Conservation (phyloP, 305 asterid species). For the Fraxinus greggii region DNA sequence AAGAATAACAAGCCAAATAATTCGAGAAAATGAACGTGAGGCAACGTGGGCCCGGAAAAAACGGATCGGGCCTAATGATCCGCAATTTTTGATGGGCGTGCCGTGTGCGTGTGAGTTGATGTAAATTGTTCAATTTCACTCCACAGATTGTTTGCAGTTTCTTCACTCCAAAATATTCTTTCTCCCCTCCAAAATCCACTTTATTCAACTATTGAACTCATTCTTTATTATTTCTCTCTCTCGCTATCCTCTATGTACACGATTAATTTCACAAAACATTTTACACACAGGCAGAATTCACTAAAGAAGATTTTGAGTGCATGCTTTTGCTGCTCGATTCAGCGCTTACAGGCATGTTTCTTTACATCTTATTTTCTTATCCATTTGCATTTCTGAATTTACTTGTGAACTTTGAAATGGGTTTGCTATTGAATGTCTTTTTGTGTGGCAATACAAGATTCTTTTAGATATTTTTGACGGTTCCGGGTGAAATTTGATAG, state of each 20-base stretch:
- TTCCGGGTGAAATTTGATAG: not conserved
- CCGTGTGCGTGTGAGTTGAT: constrained; percentile 10
- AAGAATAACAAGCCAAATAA: too few relatives aligned
- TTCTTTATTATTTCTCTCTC: not conserved
- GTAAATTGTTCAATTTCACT: constrained; percentile 18
- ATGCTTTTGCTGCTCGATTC: constrained; percentile 34
- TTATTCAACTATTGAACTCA: not conserved
- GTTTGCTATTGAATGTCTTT: not conserved
- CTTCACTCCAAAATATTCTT: constrained; percentile 26
- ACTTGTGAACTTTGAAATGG: constrained; percentile 2
- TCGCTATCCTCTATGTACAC: not conserved
- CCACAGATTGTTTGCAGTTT: constrained; percentile 4
- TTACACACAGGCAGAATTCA: not conserved
- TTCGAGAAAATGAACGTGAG: not conserved
- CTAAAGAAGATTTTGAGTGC: constrained; percentile 15
- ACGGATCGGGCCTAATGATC: constrained; percentile 55
- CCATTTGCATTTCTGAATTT: constrained; percentile 5
- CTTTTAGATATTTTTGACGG: not conserved
- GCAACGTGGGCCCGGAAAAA: constrained; percentile 25
- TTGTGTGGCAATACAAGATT: not conserved
- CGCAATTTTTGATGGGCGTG: constrained; percentile 34
- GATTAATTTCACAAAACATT: not conserved
- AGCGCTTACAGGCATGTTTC: constrained; percentile 36
- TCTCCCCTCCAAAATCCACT: constrained; percentile 31
- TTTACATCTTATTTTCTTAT: not conserved